A percentile compares a stretch with the other conserved stretches of the same genome.
phyloP scores from a whole-genome alignment of 164 flowering plant species.

The Vitis cinerea region DNA sequence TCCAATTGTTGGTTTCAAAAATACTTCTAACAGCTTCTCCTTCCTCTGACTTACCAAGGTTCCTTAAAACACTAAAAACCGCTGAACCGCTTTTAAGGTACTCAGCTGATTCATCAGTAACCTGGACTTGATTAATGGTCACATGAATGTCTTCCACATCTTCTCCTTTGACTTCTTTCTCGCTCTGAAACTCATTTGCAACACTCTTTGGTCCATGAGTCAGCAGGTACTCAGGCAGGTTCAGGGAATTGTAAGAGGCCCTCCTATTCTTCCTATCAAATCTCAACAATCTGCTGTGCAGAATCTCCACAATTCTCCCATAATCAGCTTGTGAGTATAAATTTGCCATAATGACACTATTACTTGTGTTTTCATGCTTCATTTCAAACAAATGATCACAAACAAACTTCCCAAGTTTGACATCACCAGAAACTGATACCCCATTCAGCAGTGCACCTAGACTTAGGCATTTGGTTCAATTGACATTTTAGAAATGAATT shows the following conservation, averaged over 20 bases:
- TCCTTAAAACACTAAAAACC: too few species aligned
- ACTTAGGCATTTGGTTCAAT: constrained; percentile 66
- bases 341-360: constrained; percentile 71
- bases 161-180: constrained; percentile 15
- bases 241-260: constrained; percentile 25
- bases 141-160: constrained; percentile 20
- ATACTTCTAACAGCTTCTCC: constrained; percentile 8
- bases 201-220: constrained; percentile 39
- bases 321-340: constrained; percentile 50
- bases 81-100: too few species aligned
- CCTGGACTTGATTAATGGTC: constrained; percentile 19
- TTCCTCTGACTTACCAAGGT: constrained; percentile 10
- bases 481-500: constrained; percentile 66
- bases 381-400: constrained; percentile 58
- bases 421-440: constrained; percentile 60
- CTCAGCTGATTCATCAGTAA: constrained; percentile 9
- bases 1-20: background rate
- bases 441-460: constrained; percentile 82
- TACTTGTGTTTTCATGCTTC: constrained; percentile 76
- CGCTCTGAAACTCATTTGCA: constrained; percentile 29
- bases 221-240: constrained; percentile 30
- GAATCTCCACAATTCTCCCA: constrained; percentile 32
- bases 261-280: constrained; percentile 32
- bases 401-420: constrained; percentile 60
- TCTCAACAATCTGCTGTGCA: constrained; percentile 25